Evolutionary conservation across 306 rosid genomes (phyloP).

Genomic region (Hippophae rhamnoides): DNA sequence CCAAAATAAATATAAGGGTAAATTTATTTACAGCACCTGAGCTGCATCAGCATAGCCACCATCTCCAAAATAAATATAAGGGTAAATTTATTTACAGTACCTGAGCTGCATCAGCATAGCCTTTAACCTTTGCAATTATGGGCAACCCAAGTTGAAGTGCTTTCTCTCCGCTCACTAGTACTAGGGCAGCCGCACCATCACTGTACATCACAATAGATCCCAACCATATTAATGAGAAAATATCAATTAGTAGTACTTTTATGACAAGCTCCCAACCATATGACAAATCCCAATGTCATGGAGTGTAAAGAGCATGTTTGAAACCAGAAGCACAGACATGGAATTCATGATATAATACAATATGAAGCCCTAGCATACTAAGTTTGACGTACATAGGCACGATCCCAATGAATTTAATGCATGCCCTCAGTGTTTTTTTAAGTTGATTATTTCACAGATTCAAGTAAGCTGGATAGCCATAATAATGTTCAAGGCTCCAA

Average conservation of each 20-base stretch:
- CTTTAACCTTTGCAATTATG: constrained; percentile 80
- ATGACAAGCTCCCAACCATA: not conserved
- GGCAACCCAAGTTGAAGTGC: constrained; percentile 70
- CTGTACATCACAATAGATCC: constrained; percentile 36
- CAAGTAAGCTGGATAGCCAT: not conserved
- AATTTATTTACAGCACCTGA: constrained; percentile 40
- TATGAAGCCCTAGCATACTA: not conserved
- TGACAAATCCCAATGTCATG: not conserved
- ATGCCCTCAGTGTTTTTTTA: not conserved
- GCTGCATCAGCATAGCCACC: constrained; percentile 84
- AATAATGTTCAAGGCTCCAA: not conserved
- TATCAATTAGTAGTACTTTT: not conserved
- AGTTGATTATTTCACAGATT: not conserved
- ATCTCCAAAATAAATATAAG: not conserved
- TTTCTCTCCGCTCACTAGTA: constrained; percentile 80
- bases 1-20: constrained; percentile 7
- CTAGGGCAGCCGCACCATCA: constrained; percentile 94
- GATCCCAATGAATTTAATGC: not conserved
- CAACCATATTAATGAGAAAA: constrained; percentile 14
- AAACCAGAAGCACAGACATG: not conserved
- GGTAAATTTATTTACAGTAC: constrained; percentile 18
- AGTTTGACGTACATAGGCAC: not conserved
- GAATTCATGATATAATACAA: not conserved
- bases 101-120: constrained; percentile 94
- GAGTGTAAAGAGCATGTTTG: not conserved